Evolutionary conservation across 345 rosid genomes (phyloP).

Genomic region (Carallia pectinifolia): DNA sequence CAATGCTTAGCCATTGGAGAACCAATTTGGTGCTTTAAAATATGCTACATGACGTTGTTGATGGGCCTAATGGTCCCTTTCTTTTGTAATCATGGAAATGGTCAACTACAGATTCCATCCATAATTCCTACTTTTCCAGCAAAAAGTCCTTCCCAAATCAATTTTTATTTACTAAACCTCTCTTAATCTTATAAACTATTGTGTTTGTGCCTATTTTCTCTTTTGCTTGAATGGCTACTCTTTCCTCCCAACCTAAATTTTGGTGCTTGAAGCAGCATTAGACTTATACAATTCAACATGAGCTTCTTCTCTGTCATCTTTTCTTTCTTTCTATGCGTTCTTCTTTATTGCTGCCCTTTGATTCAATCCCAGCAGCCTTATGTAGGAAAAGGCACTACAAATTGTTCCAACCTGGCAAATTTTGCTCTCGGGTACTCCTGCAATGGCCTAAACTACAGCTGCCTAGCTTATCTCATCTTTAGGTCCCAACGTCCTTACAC

Average conservation of each 20-base stretch:
- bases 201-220: background rate
- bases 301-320: constrained; percentile 18
- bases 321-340: constrained; percentile 7
- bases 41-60: no score
- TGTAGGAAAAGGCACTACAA: constrained; percentile 38
- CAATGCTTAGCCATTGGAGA: no score
- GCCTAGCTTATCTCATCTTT: constrained; percentile 59
- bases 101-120: no score
- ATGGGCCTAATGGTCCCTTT: no score
- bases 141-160: no score
- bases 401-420: constrained; percentile 33
- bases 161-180: no score
- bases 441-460: constrained; percentile 55
- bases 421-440: constrained; percentile 68
- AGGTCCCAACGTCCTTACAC: constrained; percentile 51
- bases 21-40: no score
- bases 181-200: no score
- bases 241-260: no score
- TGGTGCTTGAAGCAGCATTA: no score
- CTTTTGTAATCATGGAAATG: no score
- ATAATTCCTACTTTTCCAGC: no score
- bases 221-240: background rate
- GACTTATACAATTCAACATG: constrained; percentile 20
- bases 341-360: constrained; percentile 22
- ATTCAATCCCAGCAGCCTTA: constrained; percentile 69